These are phyloP conservation scores for Heliosperma pusillum DNA, from an alignment of 148 eudicot species.

Conservation along the genomic window DNA sequence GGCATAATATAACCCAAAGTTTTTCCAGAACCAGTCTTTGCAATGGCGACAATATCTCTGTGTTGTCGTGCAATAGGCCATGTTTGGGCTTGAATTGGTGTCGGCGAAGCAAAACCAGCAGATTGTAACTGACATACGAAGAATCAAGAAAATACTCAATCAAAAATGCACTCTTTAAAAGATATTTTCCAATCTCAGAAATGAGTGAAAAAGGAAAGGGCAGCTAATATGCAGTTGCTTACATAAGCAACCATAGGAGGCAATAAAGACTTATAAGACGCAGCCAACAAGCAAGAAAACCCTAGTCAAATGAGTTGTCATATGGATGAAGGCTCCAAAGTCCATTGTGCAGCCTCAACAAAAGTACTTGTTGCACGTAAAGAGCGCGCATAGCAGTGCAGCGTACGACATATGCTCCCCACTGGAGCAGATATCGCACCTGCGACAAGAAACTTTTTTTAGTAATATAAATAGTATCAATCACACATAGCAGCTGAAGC, in stretches of 20 bases:
- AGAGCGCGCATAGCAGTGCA: slow-evolving; percentile 82
- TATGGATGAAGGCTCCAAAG: slow-evolving; percentile 87
- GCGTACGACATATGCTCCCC: slow-evolving; percentile 99
- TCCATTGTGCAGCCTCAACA: slow-evolving; percentile 97
- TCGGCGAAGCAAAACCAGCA: slow-evolving; percentile 90
- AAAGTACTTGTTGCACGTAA: slow-evolving; percentile 62
- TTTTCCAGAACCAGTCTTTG: slow-evolving; percentile 98
- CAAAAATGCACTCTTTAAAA: neutral
- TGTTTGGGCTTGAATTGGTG: slow-evolving; percentile 98
- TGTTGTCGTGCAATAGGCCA: slow-evolving; percentile 95
- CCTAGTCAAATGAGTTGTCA: slow-evolving; percentile 87
- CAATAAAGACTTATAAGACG: slow-evolving; percentile 67
- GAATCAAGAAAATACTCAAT: slow-evolving; percentile 14
- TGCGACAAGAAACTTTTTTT: slow-evolving; percentile 77
- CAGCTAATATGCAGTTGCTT: slow-evolving; percentile 77
- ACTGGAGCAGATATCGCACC: slow-evolving; percentile 99
- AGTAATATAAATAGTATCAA: slow-evolving; percentile 35
- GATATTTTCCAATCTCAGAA: slow-evolving; percentile 6
- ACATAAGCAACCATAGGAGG: slow-evolving; percentile 98
- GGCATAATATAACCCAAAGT: slow-evolving; percentile 94
- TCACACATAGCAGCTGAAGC: slow-evolving; percentile 14
- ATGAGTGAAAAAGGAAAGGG: slow-evolving; percentile 21
- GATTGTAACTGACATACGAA: slow-evolving; percentile 54
- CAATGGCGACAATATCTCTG: slow-evolving; percentile 94
- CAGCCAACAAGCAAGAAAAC: slow-evolving; percentile 81